Evolutionary conservation across 2,329 filamentous ascomycete species (phyloP).

Genomic region (Aspergillus uvarum): DNA sequence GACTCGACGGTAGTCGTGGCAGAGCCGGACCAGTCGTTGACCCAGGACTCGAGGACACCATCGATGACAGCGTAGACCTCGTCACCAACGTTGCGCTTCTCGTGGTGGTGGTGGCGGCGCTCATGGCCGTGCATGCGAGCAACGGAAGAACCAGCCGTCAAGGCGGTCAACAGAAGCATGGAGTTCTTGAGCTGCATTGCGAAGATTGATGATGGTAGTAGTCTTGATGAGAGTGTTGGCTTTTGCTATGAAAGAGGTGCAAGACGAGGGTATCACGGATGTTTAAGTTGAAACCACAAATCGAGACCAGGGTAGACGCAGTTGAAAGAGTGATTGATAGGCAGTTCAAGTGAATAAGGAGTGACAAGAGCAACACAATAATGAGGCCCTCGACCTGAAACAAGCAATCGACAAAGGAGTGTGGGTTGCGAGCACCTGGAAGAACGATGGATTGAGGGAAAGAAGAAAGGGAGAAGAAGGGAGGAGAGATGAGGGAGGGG

Average conservation of each 20-base stretch:
- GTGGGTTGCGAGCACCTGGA: constrained; percentile 15
- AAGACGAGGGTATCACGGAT: constrained; percentile 6
- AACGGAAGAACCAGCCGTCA: constrained; percentile 38
- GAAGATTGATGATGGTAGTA: constrained; percentile 2
- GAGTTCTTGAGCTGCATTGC: constrained; percentile 43
- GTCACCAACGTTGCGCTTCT: constrained; percentile 36
- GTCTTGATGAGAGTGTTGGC: constrained; percentile 1
- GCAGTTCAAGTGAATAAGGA: constrained; percentile 13
- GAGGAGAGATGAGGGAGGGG: constrained; percentile 5
- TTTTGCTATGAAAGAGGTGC: background rate
- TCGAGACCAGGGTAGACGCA: constrained; percentile 9
- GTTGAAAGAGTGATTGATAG: constrained; percentile 10
- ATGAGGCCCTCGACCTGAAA: constrained; percentile 15
- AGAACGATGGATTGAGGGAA: constrained; percentile 1
- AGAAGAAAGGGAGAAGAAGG: constrained; percentile 7
- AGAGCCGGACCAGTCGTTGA: constrained; percentile 36
- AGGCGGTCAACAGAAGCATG: constrained; percentile 35
- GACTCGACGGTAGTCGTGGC: constrained; percentile 11
- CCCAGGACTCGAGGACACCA: constrained; percentile 35
- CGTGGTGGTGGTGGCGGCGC: constrained; percentile 37
- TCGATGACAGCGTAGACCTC: constrained; percentile 35
- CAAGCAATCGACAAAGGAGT: constrained; percentile 16
- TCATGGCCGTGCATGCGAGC: constrained; percentile 42
- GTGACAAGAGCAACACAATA: constrained; percentile 15
- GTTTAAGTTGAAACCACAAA: background rate